Evolutionary conservation across 2,329 filamentous ascomycete species (phyloP).

Genomic region (Paracorniculantispora psalliotae): DNA sequence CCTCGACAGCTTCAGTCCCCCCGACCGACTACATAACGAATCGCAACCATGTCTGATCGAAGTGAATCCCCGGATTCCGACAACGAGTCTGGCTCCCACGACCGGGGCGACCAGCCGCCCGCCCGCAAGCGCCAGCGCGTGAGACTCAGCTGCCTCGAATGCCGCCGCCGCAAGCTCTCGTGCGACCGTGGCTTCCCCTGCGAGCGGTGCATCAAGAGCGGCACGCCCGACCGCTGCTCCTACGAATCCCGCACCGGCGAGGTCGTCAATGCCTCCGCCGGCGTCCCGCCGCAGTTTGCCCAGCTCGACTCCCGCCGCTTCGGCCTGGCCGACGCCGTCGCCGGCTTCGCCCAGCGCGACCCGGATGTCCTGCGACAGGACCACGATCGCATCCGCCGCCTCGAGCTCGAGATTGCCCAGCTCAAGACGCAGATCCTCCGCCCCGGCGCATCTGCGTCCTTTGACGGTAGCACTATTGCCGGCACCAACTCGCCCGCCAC

Average conservation of each 20-base stretch:
- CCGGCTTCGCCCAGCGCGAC: slow-evolving; percentile 32
- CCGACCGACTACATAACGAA: neutral
- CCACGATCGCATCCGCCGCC: slow-evolving; percentile 52
- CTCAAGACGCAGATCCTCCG: slow-evolving; percentile 48
- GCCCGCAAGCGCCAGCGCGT: slow-evolving; percentile 56
- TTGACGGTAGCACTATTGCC: slow-evolving; percentile 49
- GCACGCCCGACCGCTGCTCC: slow-evolving; percentile 54
- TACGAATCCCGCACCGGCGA: slow-evolving; percentile 54
- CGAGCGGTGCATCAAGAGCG: slow-evolving; percentile 58
- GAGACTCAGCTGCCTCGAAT: slow-evolving; percentile 55
- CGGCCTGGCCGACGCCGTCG: slow-evolving; percentile 25
- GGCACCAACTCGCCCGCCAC: slow-evolving; percentile 40
- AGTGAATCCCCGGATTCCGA: slow-evolving; percentile 37
- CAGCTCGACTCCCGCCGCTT: slow-evolving; percentile 36
- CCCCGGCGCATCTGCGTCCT: slow-evolving; percentile 33
- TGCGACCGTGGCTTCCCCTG: slow-evolving; percentile 59
- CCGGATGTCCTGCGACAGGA: slow-evolving; percentile 39
- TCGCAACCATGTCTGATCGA: slow-evolving; percentile 27
- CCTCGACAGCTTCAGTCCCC: slow-evolving; percentile 9
- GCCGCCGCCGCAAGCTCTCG: slow-evolving; percentile 55
- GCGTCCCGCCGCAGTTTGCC: slow-evolving; percentile 39
- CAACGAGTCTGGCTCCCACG: slow-evolving; percentile 22
- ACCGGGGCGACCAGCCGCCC: slow-evolving; percentile 30
- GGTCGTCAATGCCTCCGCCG: slow-evolving; percentile 43
- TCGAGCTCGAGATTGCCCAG: slow-evolving; percentile 55